Evolutionary conservation across 768 basidiomycete genomes (phyloP).

Genomic region (Boletus tylopilopsis): DNA sequence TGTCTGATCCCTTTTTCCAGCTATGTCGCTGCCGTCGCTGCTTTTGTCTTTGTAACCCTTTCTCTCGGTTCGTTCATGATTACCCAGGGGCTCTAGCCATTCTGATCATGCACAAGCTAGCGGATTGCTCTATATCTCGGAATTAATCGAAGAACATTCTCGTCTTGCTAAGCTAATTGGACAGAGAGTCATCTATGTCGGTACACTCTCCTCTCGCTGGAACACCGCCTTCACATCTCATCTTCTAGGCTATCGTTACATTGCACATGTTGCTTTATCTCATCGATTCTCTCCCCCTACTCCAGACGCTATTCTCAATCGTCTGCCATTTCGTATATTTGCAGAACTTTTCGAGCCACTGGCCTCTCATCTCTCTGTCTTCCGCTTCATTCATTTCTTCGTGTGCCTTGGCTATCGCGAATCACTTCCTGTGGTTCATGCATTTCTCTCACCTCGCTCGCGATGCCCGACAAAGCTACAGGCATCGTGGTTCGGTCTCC

Average conservation of each 20-base stretch:
- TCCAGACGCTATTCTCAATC: conserved; percentile 75
- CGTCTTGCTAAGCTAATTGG: conserved; percentile 78
- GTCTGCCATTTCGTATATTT: conserved; percentile 85
- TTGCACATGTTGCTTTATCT: conserved; percentile 77
- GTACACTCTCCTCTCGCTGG: conserved; percentile 28
- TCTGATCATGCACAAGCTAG: conserved; percentile 55
- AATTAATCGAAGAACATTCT: conserved; percentile 93
- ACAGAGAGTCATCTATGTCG: conserved; percentile 82
- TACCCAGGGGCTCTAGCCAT: background rate
- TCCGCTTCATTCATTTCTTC: conserved; percentile 83
- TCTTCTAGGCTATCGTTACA: conserved; percentile 63
- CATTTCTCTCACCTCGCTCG: conserved; percentile 77
- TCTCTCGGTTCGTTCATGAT: conserved; percentile 66
- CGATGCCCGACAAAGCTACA: conserved; percentile 50
- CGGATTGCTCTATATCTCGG: conserved; percentile 89
- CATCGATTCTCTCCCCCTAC: conserved; percentile 76
- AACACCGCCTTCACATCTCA: conserved; percentile 2
- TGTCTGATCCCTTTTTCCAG: conserved; percentile 32
- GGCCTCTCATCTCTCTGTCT: conserved; percentile 92
- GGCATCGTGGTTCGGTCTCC: conserved; percentile 40
- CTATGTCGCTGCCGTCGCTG: conserved; percentile 72
- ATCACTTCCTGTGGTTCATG: conserved; percentile 98
- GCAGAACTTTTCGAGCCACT: conserved; percentile 83
- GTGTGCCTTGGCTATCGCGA: conserved; percentile 76
- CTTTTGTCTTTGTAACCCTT: conserved; percentile 87